Evolutionary conservation across 352 stramenopile species (phyloP), one percentile per base, ranked within the genome.

Genomic region (Phytophthora pistaciae): DNA sequence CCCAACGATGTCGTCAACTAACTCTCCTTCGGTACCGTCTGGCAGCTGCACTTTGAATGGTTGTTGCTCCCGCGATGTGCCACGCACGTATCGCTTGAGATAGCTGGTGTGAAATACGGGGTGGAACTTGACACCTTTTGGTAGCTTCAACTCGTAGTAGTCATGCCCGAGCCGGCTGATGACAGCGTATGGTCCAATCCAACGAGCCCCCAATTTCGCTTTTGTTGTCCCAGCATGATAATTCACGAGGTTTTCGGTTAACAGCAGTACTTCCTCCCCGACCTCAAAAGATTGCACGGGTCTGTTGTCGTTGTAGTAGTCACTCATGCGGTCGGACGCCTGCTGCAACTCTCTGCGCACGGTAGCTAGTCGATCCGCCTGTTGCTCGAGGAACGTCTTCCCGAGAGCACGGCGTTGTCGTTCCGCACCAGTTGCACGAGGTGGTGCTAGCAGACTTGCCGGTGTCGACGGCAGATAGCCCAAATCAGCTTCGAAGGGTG

Each of bases 401-500:
- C 50, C 49, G 38, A 48, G 13, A 16, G 50, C 61, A 33, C 23
- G 5, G 9, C 61, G 48, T 23, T 42, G 29, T 33, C 18, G 33
- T 5, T 42, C 33, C 25, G 48, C 29, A 13, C 49, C 23, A 1
- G 18, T 54, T 25, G 23, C 31, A n/a, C n/a, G n/a, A n/a, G n/a
- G 9, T 42, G 16, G n/a, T 6, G 5, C 50, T 16, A 31, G 11
- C 5, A 58, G 11, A 14, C 29, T 72, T 31, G 52, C 66, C 31
- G 52, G 42, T 20, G 54, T 64, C 20, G 42, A 36, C 16, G 66
- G 48, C 21, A 64, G 18, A 31, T 72, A 67, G 14, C 60, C 67
- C 4, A 70, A 25, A 29, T 70, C 67, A 27, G 65, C 64, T 53
- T 61, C 56, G 20, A 72, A 76, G 1, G 69, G 69, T 18, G 56